These are phyloP conservation scores for Aspergillus sp. DNA, from an alignment of 2,329 filamentous ascomycete genomes.

Conservation along the genomic window DNA sequence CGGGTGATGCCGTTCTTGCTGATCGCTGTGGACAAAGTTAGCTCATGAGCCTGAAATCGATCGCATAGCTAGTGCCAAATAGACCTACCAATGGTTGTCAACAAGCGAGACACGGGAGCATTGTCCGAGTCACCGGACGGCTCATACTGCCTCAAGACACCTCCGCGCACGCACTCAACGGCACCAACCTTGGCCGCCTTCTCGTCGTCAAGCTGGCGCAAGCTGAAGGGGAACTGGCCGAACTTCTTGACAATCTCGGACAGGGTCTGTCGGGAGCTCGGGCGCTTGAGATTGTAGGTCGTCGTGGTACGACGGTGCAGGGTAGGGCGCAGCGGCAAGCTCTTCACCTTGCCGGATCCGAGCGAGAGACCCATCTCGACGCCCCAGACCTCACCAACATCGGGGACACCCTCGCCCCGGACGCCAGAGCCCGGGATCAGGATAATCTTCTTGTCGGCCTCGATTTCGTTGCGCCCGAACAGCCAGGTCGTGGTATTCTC, in stretches of 20 bases:
- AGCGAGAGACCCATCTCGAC: slow-evolving; percentile 90
- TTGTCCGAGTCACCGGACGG: slow-evolving; percentile 89
- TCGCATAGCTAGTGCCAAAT: not conserved
- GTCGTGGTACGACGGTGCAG: slow-evolving; percentile 87
- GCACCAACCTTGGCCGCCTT: slow-evolving; percentile 90
- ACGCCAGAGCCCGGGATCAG: slow-evolving; percentile 69
- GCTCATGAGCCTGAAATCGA: slow-evolving; percentile 3
- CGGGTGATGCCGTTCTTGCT: slow-evolving; percentile 95
- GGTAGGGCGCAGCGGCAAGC: slow-evolving; percentile 74
- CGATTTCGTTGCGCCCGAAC: slow-evolving; percentile 95
- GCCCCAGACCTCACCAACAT: slow-evolving; percentile 91
- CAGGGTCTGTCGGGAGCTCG: slow-evolving; percentile 81
- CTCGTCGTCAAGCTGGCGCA: slow-evolving; percentile 95
- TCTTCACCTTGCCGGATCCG: slow-evolving; percentile 91
- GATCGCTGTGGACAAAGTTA: slow-evolving; percentile 57
- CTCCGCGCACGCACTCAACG: slow-evolving; percentile 87
- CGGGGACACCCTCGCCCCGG: slow-evolving; percentile 82
- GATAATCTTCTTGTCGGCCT: slow-evolving; percentile 97
- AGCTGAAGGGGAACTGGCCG: slow-evolving; percentile 92
- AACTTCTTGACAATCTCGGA: slow-evolving; percentile 97
- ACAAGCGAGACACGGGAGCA: slow-evolving; percentile 70
- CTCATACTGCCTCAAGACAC: slow-evolving; percentile 92
- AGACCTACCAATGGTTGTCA: slow-evolving; percentile 83
- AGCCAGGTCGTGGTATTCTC: slow-evolving; percentile 98
- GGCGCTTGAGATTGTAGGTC: slow-evolving; percentile 88